These are phyloP conservation scores for Pyricularia pennisetigena DNA, from an alignment of 2,329 filamentous ascomycete species.

Conservation along the genomic window DNA sequence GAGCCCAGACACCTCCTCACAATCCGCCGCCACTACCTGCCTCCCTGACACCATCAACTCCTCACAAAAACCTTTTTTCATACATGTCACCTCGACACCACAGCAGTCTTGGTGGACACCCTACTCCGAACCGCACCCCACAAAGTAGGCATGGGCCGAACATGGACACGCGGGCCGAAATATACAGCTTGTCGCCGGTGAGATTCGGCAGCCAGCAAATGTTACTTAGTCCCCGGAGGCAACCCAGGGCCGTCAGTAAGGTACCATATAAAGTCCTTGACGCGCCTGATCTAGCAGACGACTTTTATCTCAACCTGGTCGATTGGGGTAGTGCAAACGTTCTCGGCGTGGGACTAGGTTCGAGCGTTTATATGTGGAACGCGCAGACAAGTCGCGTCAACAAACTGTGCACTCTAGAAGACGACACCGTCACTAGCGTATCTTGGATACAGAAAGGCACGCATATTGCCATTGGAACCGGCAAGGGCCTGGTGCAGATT, in stretches of 20 bases:
- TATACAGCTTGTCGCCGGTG: constrained; percentile 93
- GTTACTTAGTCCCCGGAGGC: constrained; percentile 79
- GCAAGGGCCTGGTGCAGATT: constrained; percentile 90
- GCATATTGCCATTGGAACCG: constrained; percentile 89
- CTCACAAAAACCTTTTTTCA: constrained; percentile 93
- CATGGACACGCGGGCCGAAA: constrained; percentile 79
- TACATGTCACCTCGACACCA: constrained; percentile 72
- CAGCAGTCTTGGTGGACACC: constrained; percentile 64
- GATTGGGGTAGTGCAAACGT: constrained; percentile 97
- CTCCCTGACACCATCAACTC: constrained; percentile 81
- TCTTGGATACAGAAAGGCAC: constrained; percentile 98
- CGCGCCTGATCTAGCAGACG: constrained; percentile 89
- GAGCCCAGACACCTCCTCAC: constrained; percentile 73
- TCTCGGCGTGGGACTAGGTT: constrained; percentile 82
- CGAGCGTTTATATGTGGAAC: constrained; percentile 98
- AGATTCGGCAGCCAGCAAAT: constrained; percentile 89
- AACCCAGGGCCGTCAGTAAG: constrained; percentile 84
- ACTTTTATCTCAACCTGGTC: constrained; percentile 95
- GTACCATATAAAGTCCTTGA: constrained; percentile 97
- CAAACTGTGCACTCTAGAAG: constrained; percentile 77
- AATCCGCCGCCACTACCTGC: constrained; percentile 57
- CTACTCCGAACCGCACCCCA: constrained; percentile 81
- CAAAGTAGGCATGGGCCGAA: constrained; percentile 82
- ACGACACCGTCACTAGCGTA: constrained; percentile 92
- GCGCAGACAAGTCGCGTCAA: constrained; percentile 84